A percentile compares a stretch with the other conserved stretches of the same genome.
Conservation (phyloP, 805 yeast genomes). For the Wickerhamiella parazyma region DNA sequence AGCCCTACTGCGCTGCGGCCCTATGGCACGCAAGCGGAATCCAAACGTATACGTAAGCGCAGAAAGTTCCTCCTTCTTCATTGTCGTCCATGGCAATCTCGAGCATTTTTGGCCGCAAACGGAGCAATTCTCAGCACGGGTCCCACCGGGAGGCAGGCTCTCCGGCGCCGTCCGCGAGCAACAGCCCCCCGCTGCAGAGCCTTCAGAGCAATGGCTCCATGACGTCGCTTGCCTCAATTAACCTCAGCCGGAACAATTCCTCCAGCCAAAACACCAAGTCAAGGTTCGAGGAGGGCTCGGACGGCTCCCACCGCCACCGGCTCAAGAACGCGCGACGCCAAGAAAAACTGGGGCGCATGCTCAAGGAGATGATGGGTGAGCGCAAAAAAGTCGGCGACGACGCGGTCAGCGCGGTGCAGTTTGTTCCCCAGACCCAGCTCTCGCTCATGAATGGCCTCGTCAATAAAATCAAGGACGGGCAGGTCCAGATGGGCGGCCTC, state of each 20-base stretch:
- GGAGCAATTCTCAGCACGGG: neutral
- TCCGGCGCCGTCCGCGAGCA: neutral
- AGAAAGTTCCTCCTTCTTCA: neutral
- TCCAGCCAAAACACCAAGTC: neutral
- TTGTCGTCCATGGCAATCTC: conserved; percentile 3
- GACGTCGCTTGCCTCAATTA: conserved; percentile 5
- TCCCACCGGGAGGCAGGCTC: neutral
- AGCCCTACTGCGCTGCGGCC: neutral
- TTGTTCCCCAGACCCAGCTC: conserved; percentile 17
- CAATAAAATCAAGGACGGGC: conserved; percentile 25
- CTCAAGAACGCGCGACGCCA: conserved; percentile 46
- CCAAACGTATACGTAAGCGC: neutral
- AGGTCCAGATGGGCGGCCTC: conserved; percentile 24
- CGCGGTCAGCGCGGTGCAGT: conserved; percentile 21
- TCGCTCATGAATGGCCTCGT: conserved; percentile 26
- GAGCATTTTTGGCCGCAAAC: conserved; percentile 11
- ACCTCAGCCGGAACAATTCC: conserved; percentile 2
- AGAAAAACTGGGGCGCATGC: conserved; percentile 51
- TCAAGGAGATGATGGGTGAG: conserved; percentile 28
- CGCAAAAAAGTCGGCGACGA: conserved; percentile 28
- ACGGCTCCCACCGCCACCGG: conserved; percentile 71
- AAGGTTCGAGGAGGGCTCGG: conserved; percentile 24
- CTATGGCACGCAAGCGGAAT: neutral
- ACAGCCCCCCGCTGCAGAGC: conserved; percentile 3
- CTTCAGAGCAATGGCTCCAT: conserved; percentile 7